Conservation (phyloP, 768 basidiomycete genomes). For the Auricularia sp. region DNA sequence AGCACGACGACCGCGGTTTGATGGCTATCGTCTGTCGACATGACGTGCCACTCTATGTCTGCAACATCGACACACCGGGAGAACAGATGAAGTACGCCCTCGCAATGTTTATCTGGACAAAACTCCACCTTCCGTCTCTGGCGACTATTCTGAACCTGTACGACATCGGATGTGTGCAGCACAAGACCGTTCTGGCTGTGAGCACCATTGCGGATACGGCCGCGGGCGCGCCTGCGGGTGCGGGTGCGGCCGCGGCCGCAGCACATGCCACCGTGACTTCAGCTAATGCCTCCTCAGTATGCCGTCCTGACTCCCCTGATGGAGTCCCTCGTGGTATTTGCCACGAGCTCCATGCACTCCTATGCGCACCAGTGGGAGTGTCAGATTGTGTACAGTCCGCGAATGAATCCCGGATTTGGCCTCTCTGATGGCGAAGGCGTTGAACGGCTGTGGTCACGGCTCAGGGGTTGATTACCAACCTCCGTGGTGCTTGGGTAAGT, state of each 20-base stretch:
- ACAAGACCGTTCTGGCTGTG: too few species aligned
- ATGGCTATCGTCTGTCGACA: conserved; percentile 31
- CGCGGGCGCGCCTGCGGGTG: too few species aligned
- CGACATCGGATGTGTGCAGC: background rate
- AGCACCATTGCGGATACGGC: too few species aligned
- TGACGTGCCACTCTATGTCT: conserved; percentile 17
- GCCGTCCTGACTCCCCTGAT: background rate
- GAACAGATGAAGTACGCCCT: conserved; percentile 1
- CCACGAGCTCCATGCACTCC: conserved; percentile 1
- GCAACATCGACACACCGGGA: conserved; percentile 1
- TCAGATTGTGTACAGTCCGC: conserved; percentile 1
- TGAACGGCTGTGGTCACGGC: background rate
- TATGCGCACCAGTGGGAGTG: conserved; percentile 3
- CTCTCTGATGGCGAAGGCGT: background rate
- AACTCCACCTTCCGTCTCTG: background rate
- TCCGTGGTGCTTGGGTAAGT: background rate
- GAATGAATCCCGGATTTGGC: background rate
- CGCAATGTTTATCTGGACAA: background rate
- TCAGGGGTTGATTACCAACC: background rate
- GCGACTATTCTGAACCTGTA: background rate
- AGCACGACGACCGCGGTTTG: conserved; percentile 21
- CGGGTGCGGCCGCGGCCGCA: too few species aligned
- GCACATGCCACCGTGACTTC: too few species aligned
- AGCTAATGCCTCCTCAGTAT: background rate
- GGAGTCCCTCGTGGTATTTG: background rate